Percentiles rank a stretch among this genome's conserved stretches.
phyloP scores from a whole-genome alignment of 257 asterid species.

The Nicotiana obtusifolia region DNA sequence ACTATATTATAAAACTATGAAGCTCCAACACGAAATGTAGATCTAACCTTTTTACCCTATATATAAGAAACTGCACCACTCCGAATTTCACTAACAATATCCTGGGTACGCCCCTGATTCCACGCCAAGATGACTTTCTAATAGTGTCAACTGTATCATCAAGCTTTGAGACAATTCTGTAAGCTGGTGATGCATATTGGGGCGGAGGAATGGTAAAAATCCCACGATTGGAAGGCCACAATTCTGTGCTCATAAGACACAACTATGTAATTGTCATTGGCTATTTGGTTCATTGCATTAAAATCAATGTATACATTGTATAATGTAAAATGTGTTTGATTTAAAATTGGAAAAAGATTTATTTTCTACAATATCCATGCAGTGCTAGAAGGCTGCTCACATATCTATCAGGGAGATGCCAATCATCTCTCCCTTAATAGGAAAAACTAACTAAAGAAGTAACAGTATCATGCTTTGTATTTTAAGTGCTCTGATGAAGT shows the following conservation, averaged over 20 bases:
- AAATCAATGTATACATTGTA: not conserved
- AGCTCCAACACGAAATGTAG: too few species aligned
- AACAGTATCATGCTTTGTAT: not conserved
- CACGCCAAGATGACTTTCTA: too few species aligned
- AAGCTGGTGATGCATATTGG: slow-evolving; percentile 22
- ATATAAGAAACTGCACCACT: too few species aligned
- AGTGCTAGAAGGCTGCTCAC: not conserved
- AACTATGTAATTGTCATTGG: too few species aligned
- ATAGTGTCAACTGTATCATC: too few species aligned
- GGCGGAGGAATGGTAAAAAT: slow-evolving; percentile 29
- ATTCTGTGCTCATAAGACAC: too few species aligned
- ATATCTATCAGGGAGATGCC: not conserved
- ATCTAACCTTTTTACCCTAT: too few species aligned
- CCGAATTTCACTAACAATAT: too few species aligned
- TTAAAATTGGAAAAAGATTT: not conserved
- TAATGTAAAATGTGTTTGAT: not conserved
- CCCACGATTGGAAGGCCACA: slow-evolving; percentile 37
- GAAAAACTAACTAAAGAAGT: not conserved
- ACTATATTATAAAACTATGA: too few species aligned
- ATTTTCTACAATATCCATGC: not conserved
- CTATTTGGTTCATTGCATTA: not conserved
- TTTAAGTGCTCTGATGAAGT: not conserved
- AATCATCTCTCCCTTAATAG: not conserved
- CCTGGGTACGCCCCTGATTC: too few species aligned
- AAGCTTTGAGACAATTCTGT: slow-evolving; percentile 11